Percentiles rank a stretch among this genome's conserved stretches.
These are phyloP conservation scores for Hypoxylon crocopeplum DNA, from an alignment of 495 filamentous ascomycete genomes.

Conservation along the genomic window DNA sequence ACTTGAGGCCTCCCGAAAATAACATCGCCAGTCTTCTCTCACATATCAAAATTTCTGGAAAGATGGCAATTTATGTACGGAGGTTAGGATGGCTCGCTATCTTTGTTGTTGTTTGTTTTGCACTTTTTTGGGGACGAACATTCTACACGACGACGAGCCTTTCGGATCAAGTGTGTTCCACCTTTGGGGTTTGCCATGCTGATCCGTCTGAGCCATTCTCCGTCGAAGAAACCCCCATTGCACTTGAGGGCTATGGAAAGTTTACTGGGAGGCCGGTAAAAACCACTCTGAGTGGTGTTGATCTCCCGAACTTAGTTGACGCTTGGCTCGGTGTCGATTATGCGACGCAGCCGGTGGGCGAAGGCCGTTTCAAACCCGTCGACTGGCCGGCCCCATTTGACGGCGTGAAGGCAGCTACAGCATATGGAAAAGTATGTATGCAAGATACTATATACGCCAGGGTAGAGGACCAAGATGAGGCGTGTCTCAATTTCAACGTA, in stretches of 20 bases:
- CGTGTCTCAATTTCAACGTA: conserved; percentile 59
- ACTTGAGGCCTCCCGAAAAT: conserved; percentile 8
- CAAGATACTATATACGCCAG: conserved; percentile 19
- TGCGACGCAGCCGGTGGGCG: conserved; percentile 28
- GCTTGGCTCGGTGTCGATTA: conserved; percentile 37
- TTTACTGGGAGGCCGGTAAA: conserved; percentile 28
- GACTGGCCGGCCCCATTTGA: conserved; percentile 29
- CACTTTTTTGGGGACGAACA: conserved; percentile 24
- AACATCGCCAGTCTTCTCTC: too few species aligned
- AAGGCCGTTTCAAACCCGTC: conserved; percentile 29
- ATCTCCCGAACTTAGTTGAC: conserved; percentile 27
- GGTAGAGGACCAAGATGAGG: conserved; percentile 45
- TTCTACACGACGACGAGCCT: conserved; percentile 20
- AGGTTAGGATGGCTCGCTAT: conserved; percentile 28
- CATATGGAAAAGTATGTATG: conserved; percentile 26
- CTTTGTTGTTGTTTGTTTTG: conserved; percentile 26
- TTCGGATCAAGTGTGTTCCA: conserved; percentile 19
- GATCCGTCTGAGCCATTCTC: conserved; percentile 2
- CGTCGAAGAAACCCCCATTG: conserved; percentile 19
- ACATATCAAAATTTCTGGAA: too few species aligned
- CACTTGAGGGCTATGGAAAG: conserved; percentile 25
- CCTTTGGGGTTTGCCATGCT: conserved; percentile 8
- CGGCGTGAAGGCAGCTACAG: conserved; percentile 18
- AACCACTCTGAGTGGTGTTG: conserved; percentile 19
- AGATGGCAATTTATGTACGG: conserved; percentile 22